Evolutionary conservation across 805 yeast species (phyloP), one percentile per base, ranked within the genome.

Genomic region (Ogataea kodamae): DNA sequence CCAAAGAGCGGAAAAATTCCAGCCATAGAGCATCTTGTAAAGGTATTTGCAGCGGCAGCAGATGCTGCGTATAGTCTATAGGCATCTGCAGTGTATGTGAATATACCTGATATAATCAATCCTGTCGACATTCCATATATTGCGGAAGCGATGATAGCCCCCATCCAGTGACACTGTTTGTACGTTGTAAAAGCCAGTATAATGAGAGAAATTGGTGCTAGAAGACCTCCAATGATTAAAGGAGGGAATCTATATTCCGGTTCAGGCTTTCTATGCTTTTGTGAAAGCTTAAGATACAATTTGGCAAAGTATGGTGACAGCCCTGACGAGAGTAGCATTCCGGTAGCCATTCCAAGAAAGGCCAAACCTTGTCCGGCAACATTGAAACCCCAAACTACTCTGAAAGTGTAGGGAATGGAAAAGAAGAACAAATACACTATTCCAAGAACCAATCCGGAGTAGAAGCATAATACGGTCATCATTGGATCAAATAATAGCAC

Each of bases 371-470:
- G 76, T 18, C 68, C 70, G 44, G 78, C 76, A 31, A 65, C 55
- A 11, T 57, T 50, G 54, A 74, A 80, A 9, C 64, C 61, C 49
- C 74, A 79, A 18, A 74, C 74, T 36, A 61, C 68, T 12, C 50
- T 53, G 49, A 78, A 77, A 7, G 78, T 74, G 43, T 74, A 74
- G 8, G 85, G 84, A 42, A 74, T 73, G 3, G 81, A 81, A 33
- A 78, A 71, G 57, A 80, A 76, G 47, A 76, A 80, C 65, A 80
- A 57, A 57, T 78, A 81, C 24, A 80, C 65, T 28, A 80, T 65
- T 1, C 82, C 79, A 35, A 79, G 61, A 18, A 70, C 65, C 25
- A 78, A 57, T 2, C 81, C 80, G 1, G 79, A 68, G 49, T 76
- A 77, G 25, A 74, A 54, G 37, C 81, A 72, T 5, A 78, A 53